These are phyloP conservation scores for Lathyrus tuberosus DNA, from an alignment of 306 rosid species.

Conservation along the genomic window DNA sequence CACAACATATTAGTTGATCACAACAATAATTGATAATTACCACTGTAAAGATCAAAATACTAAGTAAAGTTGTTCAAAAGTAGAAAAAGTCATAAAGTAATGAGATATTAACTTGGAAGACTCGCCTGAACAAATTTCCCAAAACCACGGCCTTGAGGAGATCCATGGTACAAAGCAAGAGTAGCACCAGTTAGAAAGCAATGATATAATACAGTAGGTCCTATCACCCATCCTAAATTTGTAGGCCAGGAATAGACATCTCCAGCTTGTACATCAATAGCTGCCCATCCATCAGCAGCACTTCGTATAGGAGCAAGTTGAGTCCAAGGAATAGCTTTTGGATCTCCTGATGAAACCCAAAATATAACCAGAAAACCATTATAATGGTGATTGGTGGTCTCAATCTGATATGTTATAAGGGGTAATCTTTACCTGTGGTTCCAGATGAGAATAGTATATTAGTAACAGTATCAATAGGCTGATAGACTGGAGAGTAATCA, in stretches of 20 bases:
- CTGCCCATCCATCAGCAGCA: slow-evolving; percentile 87
- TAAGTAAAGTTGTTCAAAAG: neutral
- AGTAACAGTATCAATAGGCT: slow-evolving; percentile 61
- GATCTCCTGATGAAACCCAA: slow-evolving; percentile 67
- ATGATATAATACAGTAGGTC: slow-evolving; percentile 68
- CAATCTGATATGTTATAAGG: slow-evolving; percentile 7
- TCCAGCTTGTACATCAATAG: slow-evolving; percentile 60
- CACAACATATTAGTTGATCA: neutral
- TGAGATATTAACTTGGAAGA: slow-evolving; percentile 31
- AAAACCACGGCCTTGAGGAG: slow-evolving; percentile 78
- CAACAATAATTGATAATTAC: neutral
- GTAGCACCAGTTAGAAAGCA: slow-evolving; percentile 79
- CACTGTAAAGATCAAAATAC: neutral
- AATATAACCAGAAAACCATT: slow-evolving; percentile 29
- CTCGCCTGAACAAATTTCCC: slow-evolving; percentile 90
- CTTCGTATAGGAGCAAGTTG: slow-evolving; percentile 83
- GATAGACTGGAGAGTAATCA: slow-evolving; percentile 63
- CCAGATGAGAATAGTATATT: slow-evolving; percentile 95
- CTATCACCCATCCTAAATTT: slow-evolving; percentile 95
- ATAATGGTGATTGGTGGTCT: slow-evolving; percentile 18
- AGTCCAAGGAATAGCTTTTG: slow-evolving; percentile 99
- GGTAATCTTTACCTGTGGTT: slow-evolving; percentile 69
- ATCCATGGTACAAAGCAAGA: slow-evolving; percentile 93
- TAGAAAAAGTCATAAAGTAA: slow-evolving; percentile 1
- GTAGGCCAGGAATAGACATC: slow-evolving; percentile 89